phyloP scores from a whole-genome alignment of 768 basidiomycete genomes.

The Rubroboletus pulcherrimus region DNA sequence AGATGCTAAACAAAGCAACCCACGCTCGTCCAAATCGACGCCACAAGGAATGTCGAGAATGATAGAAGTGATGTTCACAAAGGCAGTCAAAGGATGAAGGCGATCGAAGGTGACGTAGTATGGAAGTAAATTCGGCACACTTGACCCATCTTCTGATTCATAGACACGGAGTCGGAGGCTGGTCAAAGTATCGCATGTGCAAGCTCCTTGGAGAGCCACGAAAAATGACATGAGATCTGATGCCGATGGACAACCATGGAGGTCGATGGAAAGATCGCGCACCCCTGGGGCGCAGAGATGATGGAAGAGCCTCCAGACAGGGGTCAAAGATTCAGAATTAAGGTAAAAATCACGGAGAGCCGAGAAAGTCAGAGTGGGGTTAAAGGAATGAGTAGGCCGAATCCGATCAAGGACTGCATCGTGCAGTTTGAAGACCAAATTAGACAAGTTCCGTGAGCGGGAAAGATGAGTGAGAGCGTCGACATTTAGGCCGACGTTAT shows the following conservation, averaged over 20 bases:
- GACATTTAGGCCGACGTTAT: background rate
- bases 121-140: background rate
- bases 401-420: background rate
- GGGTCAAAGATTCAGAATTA: background rate
- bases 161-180: background rate
- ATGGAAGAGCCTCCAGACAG: background rate
- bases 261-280: background rate
- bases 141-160: background rate
- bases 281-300: background rate
- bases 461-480: slow-evolving; percentile 5
- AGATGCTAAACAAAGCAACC: slow-evolving; percentile 12
- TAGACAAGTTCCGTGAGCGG: background rate
- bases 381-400: too few species aligned
- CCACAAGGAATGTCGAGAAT: background rate
- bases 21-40: slow-evolving; percentile 3
- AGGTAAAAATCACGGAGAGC: background rate
- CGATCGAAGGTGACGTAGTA: background rate
- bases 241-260: background rate
- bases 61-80: slow-evolving; percentile 4
- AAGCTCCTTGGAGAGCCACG: background rate
- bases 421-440: background rate
- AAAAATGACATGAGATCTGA: slow-evolving; percentile 3
- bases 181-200: background rate
- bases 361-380: background rate
- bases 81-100: slow-evolving; percentile 3